Evolutionary conservation across 2,329 filamentous ascomycete species (phyloP).

Genomic region (Phaeophleospora eucalypticola): DNA sequence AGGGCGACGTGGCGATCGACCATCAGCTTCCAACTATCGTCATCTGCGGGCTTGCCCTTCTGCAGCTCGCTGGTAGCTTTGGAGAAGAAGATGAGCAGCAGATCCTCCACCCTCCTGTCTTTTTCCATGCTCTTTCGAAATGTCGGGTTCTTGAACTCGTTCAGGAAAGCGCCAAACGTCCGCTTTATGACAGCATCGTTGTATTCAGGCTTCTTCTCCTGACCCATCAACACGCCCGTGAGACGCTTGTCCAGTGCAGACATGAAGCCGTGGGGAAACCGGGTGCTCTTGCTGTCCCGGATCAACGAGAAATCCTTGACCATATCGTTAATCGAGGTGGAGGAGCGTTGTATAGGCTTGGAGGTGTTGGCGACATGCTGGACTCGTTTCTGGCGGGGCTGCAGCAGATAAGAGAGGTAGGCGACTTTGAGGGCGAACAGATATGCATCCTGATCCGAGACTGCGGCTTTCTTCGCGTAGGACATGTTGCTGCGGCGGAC

Average conservation of each 20-base stretch:
- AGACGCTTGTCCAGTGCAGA: slow-evolving; percentile 71
- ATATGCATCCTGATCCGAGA: slow-evolving; percentile 72
- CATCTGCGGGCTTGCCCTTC: slow-evolving; percentile 69
- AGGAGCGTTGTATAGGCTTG: slow-evolving; percentile 62
- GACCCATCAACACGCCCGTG: slow-evolving; percentile 74
- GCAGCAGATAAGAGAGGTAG: slow-evolving; percentile 87
- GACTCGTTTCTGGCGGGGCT: slow-evolving; percentile 82
- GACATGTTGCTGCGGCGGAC: slow-evolving; percentile 40
- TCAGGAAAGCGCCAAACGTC: slow-evolving; percentile 91
- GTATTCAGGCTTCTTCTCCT: slow-evolving; percentile 80
- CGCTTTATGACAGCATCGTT: slow-evolving; percentile 87
- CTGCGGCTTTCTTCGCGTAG: slow-evolving; percentile 30
- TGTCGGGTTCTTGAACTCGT: slow-evolving; percentile 80
- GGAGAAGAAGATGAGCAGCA: slow-evolving; percentile 94
- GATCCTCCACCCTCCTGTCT: slow-evolving; percentile 84
- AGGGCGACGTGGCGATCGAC: slow-evolving; percentile 92
- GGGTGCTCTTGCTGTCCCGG: slow-evolving; percentile 64
- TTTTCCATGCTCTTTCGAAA: slow-evolving; percentile 92
- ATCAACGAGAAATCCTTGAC: slow-evolving; percentile 78
- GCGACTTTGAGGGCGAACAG: slow-evolving; percentile 85
- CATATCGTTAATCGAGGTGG: slow-evolving; percentile 71
- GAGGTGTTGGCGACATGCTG: slow-evolving; percentile 69
- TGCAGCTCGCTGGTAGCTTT: slow-evolving; percentile 87
- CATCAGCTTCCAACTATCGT: slow-evolving; percentile 86
- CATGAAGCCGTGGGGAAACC: slow-evolving; percentile 69